A percentile compares a stretch with the other conserved stretches of the same genome.
phyloP scores from a whole-genome alignment of 2,329 filamentous ascomycete genomes.

The Talaromyces islandicus region DNA sequence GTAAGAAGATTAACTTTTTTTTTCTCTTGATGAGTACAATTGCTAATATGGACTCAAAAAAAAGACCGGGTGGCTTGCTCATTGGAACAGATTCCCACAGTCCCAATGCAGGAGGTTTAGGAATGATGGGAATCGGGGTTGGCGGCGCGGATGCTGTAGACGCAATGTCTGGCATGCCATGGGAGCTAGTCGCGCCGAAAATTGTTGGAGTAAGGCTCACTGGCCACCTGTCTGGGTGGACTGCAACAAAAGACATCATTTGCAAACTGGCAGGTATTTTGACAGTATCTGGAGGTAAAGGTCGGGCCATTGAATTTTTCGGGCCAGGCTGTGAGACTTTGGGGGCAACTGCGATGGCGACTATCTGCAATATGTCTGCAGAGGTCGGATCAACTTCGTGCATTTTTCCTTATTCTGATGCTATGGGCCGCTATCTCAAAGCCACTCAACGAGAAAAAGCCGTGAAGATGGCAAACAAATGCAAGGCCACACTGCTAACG shows the following conservation, averaged over 20 bases:
- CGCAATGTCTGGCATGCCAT: constrained; percentile 93
- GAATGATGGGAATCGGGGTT: constrained; percentile 90
- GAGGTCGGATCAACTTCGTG: constrained; percentile 73
- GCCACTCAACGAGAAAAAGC: constrained; percentile 88
- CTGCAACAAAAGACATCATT: constrained; percentile 92
- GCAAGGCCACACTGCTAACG: constrained; percentile 70
- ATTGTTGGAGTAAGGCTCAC: constrained; percentile 94
- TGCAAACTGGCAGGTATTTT: constrained; percentile 94
- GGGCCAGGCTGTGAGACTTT: constrained; percentile 68
- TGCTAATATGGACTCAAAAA: constrained; percentile 3
- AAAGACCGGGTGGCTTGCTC: constrained; percentile 78
- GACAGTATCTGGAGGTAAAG: constrained; percentile 96
- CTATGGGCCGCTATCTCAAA: constrained; percentile 90
- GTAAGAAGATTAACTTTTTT: constrained; percentile 13
- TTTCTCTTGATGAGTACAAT: background rate
- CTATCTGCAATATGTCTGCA: constrained; percentile 64
- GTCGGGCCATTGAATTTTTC: constrained; percentile 58
- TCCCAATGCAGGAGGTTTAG: constrained; percentile 91
- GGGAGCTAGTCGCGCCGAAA: constrained; percentile 97
- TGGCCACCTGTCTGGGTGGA: constrained; percentile 83
- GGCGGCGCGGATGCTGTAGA: constrained; percentile 97
- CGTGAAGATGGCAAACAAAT: constrained; percentile 78
- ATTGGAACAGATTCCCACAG: constrained; percentile 98
- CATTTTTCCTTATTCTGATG: constrained; percentile 94
- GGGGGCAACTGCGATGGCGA: constrained; percentile 80